Base-by-base conservation (phyloP, 257 asterid genomes). In the Solanum clarkiae region DNA sequence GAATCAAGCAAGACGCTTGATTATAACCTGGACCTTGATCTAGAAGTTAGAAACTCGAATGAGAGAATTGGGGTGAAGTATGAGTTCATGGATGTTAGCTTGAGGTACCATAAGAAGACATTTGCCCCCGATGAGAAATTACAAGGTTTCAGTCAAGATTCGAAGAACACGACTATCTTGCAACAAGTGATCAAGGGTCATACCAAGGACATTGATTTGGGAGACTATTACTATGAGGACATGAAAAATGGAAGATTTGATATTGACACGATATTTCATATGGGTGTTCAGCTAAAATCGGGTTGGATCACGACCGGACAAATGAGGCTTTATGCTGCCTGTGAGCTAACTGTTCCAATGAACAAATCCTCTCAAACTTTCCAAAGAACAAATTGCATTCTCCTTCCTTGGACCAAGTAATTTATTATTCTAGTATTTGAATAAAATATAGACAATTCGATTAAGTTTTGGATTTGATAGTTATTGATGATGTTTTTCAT, bases 41-140 rank as follows among this genome's bases (percentile, higher is more conserved):
- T 96, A 79, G 90, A 96, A 72, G 86, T 95, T 79, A 88, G 95
- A 13, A 95, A 96, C 90, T 97, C 99, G 1, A 96, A 96, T 89
- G 85, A 75, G 84, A 95, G 95, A 1, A 90, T 96, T 77, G 95
- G 97, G 1, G 81, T 96, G 49, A 90, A 93, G 92, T 96, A 93
- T 88, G 99, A 96, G 54, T 53, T 8, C 8, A 90, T 96, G 85
- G 94, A 95, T 84, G 97, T 94, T 11, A 88, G 87, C 82, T 94
- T 93, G 2, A 86, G 44, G 0, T 96, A 92, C 87, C 89, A 91
- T 56, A 94, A 92, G 2, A 89, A 93, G 72, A 87, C 92, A 16
- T 89, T 94, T 69, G 22, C n/a, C 24, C 68, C 86, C 72, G 72
- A 32, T 32, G 36, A 86, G 2, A 40, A 65, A 0, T 14, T 95